phyloP scores from a whole-genome alignment of 2,329 filamentous ascomycete species.

The Fusarium miscanthi region DNA sequence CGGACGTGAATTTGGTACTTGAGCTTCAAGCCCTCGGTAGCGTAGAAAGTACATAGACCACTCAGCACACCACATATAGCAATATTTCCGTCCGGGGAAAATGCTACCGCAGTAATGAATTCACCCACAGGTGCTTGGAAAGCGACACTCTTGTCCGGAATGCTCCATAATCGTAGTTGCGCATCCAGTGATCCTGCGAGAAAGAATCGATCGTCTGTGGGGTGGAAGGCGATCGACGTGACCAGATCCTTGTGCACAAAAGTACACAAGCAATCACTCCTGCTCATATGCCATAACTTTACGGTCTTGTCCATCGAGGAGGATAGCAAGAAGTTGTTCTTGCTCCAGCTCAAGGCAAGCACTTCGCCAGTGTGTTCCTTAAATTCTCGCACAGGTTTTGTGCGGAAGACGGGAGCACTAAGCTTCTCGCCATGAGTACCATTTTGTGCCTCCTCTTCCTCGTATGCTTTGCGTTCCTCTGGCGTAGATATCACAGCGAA shows the following conservation, averaged over 20 bases:
- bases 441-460: constrained; percentile 65
- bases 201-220: constrained; percentile 95
- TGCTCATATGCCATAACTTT: constrained; percentile 88
- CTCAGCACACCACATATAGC: constrained; percentile 89
- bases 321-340: constrained; percentile 96
- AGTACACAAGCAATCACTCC: constrained; percentile 87
- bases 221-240: constrained; percentile 94
- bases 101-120: constrained; percentile 93
- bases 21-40: constrained; percentile 88
- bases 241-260: constrained; percentile 97
- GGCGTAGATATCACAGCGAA: constrained; percentile 88
- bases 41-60: constrained; percentile 89
- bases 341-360: constrained; percentile 95
- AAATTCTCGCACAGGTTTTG: constrained; percentile 82
- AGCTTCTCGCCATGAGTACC: constrained; percentile 67
- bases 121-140: constrained; percentile 82
- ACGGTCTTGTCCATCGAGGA: constrained; percentile 99
- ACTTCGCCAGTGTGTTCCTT: constrained; percentile 86
- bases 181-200: constrained; percentile 91
- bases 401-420: constrained; percentile 90
- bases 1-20: constrained; percentile 92
- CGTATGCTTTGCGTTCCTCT: constrained; percentile 80
- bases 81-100: constrained; percentile 90
- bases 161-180: constrained; percentile 92
- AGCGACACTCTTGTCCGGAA: constrained; percentile 93